Percentiles rank a stretch among this genome's conserved stretches.
Evolutionary conservation across 2,329 filamentous ascomycete genomes (phyloP).

Genomic region (Akanthomyces lecanii): DNA sequence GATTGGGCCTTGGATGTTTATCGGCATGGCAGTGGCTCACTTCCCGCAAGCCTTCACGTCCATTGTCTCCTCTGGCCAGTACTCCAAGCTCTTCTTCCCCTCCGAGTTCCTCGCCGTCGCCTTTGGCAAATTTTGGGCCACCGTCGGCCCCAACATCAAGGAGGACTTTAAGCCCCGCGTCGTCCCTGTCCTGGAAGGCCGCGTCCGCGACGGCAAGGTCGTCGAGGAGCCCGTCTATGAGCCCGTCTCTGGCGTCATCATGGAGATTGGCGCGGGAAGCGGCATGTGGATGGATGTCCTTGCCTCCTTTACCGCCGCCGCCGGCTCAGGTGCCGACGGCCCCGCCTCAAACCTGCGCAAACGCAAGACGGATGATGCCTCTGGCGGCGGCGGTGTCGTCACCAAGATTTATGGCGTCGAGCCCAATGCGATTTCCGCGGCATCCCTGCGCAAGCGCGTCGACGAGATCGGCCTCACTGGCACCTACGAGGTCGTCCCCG

Average conservation of each 20-base stretch:
- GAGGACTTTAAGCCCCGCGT: constrained; percentile 39
- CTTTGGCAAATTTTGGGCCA: constrained; percentile 60
- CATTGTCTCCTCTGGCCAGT: constrained; percentile 35
- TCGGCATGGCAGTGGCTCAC: constrained; percentile 44
- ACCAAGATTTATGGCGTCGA: constrained; percentile 59
- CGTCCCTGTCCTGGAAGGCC: constrained; percentile 51
- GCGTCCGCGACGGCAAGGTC: constrained; percentile 35
- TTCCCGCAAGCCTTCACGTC: constrained; percentile 47
- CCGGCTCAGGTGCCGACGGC: constrained; percentile 15
- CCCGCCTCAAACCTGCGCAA: constrained; percentile 19
- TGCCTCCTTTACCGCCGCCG: constrained; percentile 24
- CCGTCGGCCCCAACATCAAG: constrained; percentile 48
- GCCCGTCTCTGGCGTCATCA: constrained; percentile 46
- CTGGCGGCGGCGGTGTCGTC: constrained; percentile 25
- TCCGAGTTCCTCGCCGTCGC: constrained; percentile 44
- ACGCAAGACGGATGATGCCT: constrained; percentile 29
- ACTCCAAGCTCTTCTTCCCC: constrained; percentile 37
- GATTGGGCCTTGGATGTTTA: constrained; percentile 49
- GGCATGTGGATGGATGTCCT: constrained; percentile 59
- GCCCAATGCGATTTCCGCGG: constrained; percentile 54
- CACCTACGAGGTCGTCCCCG: constrained; percentile 58
- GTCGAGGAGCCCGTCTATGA: constrained; percentile 30
- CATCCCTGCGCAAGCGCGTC: constrained; percentile 43
- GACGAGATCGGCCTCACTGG: constrained; percentile 49
- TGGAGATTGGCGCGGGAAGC: constrained; percentile 60